Base-by-base conservation (phyloP, 495 filamentous ascomycete genomes). In the Staphylotrichum tortipilum region DNA sequence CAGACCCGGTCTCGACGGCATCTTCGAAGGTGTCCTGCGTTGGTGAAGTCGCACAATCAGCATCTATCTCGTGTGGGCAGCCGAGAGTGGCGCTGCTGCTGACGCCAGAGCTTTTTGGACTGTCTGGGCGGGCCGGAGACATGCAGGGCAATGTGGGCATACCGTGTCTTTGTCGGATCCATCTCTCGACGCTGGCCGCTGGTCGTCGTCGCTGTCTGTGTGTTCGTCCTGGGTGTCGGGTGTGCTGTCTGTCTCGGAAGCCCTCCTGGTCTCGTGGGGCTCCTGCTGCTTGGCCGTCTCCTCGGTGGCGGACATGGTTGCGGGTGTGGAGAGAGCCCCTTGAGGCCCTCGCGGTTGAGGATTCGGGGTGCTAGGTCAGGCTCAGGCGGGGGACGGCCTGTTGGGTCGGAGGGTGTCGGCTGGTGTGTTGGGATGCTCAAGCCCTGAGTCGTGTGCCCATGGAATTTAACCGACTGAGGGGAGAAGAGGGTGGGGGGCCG, bases 1-100 rank as follows among this genome's bases (percentile, higher is more conserved):
- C 58, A 34, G 70, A 74, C 42, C 65, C 62, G 14, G 67, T 73
- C 66, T 88, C 85, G 55, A 78, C 70, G 49, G 84, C 84, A 69
- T 91, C 85, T 61, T 88, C 84, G 49, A 88, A 89, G 18, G 80
- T 80, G 50, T 89, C 86, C 85, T 88, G 65, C 39, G 55, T 12
- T n/a, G 14, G 51, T 37, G 26, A 37, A 28, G 44, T 52, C 37
- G 53, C 37, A 44, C 47, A 28, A 28, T 60, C 51, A 60, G 57
- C 43, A 49, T 28, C n/a, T n/a, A n/a, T n/a, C n/a, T n/a, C 14
- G 11, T 17, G 15, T 35, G 33, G 47, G 50, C 56, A 52, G 59
- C 57, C 44, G 38, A 22, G 30, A 30, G 44, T 47, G 30, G 38
- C 33, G 39, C n/a, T 52, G 22, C 7, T 31, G 29, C 35, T 19